Evolutionary conservation across 2,329 filamentous ascomycete species (phyloP), one percentile per base, ranked within the genome.

Genomic region (Fusarium nodosum): DNA sequence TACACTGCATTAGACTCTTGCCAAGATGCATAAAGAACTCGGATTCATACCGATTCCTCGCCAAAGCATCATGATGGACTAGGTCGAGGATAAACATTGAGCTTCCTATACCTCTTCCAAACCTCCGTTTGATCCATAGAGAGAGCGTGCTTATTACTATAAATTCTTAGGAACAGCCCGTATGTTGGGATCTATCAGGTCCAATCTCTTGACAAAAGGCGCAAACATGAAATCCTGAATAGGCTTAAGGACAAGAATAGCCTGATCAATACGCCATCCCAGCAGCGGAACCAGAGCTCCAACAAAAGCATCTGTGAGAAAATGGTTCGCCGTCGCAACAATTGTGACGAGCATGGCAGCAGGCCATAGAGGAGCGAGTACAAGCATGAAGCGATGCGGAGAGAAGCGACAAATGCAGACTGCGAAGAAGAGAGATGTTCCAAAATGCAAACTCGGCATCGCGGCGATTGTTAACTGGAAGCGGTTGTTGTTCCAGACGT

Each of bases 401-500:
- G 81, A 81, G 68, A 80, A 84, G 10, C 72, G 77, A 13, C 75
- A 69, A 28, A 80, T 58, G 26, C 72, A 79, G 8, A 79, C 72
- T 4, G 77, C 78, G 15, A 82, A 72, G 57, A 80, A 80, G 4
- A 79, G 69, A 0, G 79, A 72, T 0, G 79, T 82, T 31, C 82
- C 83, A 63, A 84, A 85, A 66, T 85, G 83, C 16, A 85, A 71
- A 20, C 80, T 83, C 2, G 83, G 83, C 82, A 85, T 85, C 28
- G 83, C 83, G 0, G 82, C 83, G 60, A 84, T 83, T 10, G 81
- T 84, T 13, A 84, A 72, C 67, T 83, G 81, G 58, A 82, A 83
- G 22, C 77, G 76, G 65, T 84, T 85, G 55, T 83, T 77, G 20
- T 79, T 82, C 83, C 82, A 84, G 2, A 72, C 73, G 39, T 72